Base-by-base conservation (phyloP, 805 yeast species). In the Wickerhamomyces canadensis region DNA sequence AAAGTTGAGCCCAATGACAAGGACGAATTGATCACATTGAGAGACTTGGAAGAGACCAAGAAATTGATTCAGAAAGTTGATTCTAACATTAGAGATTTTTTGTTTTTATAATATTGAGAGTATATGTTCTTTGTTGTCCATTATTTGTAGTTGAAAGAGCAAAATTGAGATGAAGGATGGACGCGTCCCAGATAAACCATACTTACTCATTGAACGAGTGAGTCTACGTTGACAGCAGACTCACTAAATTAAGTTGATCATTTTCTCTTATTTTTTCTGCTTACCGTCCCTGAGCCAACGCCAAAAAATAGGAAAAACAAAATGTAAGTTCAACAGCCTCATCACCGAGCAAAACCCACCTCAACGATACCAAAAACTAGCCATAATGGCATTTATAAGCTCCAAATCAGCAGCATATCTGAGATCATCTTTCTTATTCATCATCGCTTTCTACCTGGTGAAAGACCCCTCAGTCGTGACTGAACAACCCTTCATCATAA, bases 381-480 rank as follows among this genome's bases (percentile, higher is more conserved):
- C n/a, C n/a, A 47, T 24, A 35, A 76, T 76, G 82, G 75, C 67
- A 40, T 64, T 73, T 46, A 55, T 78, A 35, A 66, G 80, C 4
- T 68, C 80, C 5, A 64, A 63, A 19, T 61, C 74, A 7, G 60
- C 76, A 28, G 54, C 70, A 17, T 76, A 72, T 41, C 38, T 65
- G 21, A 68, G 83, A 45, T 64, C 70, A 12, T 61, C 67, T 9
- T 63, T 69, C 27, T 62, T 76, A 21, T 52, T 68, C 15, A 54
- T 67, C 6, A 42, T 72, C 3, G 55, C 80, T 2, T 76, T 67
- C 50, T 60, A 61, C 37, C 55, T 76, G 27, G 54, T 70, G 36
- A 75, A 68, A 42, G 72, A 72, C 50, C 74, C 80, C 3, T 51
- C 58, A n/a, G 36, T 51, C 4, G 43, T 79, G 16, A 47, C 70